Conservation (phyloP, 1,284 basidiomycete species). For the Ganoderma leucocontextum region DNA sequence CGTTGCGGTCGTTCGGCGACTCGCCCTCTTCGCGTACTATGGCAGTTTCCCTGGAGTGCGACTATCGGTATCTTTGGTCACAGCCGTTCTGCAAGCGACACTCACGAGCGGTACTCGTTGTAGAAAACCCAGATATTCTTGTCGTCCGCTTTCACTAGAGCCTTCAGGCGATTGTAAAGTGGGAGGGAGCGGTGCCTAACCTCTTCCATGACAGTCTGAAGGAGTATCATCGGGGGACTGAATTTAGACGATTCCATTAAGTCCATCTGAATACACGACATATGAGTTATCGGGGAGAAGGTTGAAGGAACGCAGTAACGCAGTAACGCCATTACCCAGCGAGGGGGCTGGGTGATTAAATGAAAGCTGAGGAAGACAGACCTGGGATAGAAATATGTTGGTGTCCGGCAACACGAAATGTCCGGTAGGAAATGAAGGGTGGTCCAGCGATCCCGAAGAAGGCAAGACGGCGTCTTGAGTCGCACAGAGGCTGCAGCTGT, state of each 20-base stretch:
- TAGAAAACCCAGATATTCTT: slow-evolving; percentile 89
- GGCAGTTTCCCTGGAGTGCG: slow-evolving; percentile 71
- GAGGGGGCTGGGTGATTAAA: neutral
- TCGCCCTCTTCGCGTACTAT: slow-evolving; percentile 78
- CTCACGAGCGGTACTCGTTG: slow-evolving; percentile 87
- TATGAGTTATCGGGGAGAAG: slow-evolving; percentile 18
- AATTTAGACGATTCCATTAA: slow-evolving; percentile 83
- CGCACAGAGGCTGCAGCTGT: slow-evolving; percentile 72
- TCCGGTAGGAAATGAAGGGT: slow-evolving; percentile 63
- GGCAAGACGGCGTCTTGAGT: slow-evolving; percentile 45
- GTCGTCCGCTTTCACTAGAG: slow-evolving; percentile 83
- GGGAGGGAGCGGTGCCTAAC: slow-evolving; percentile 95
- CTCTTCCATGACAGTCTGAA: slow-evolving; percentile 97
- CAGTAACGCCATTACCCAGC: slow-evolving; percentile 2
- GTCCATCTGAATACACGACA: slow-evolving; percentile 77
- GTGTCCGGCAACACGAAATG: slow-evolving; percentile 95
- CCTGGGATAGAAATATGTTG: slow-evolving; percentile 94
- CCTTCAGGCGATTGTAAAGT: slow-evolving; percentile 90
- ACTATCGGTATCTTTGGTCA: neutral
- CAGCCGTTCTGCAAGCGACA: slow-evolving; percentile 27
- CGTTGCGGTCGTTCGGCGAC: slow-evolving; percentile 92
- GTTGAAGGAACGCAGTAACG: neutral
- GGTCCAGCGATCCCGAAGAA: slow-evolving; percentile 55
- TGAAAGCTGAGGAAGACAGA: slow-evolving; percentile 43
- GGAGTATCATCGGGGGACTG: slow-evolving; percentile 82